Evolutionary conservation across 1,284 basidiomycete genomes (phyloP), one percentile per base, ranked within the genome.

Genomic region (Leccinum pseudoinsigne): DNA sequence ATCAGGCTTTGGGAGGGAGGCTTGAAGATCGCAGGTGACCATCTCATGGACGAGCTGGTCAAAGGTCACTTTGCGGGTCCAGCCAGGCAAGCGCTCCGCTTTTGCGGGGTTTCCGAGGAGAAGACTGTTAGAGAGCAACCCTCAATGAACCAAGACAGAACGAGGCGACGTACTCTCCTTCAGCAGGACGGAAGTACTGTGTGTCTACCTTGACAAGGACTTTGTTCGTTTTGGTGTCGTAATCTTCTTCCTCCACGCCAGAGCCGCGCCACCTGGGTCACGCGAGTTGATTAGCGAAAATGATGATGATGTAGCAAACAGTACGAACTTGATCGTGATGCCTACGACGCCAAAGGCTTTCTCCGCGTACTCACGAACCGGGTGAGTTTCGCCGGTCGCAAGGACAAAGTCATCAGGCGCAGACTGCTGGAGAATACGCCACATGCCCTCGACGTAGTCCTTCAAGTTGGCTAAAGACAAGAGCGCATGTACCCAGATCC

Each of bases 381-480:
- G 87, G 76, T 97, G 95, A 31, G 93, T 96, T 80, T 96, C 93
- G 38, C 93, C 93, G 1, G 93, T 96, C 0, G 94, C 94, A 53
- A 97, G 89, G 42, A 97, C 94, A 72, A 92, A 97, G 78, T 97
- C 94, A 21, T 93, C 87, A 1, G 94, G 81, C 28, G 69, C 68
- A 8, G 86, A 82, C 75, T 95, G 94, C 76, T 97, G 94, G 31
- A 97, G 85, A 86, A 97, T 95, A 71, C 85, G 83, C 94, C 94
- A 97, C 95, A 97, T 96, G 53, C 94, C 94, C 78, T 95, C 94
- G 11, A 94, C 89, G 71, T 94, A 95, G 74, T 95, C 93, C 67
- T 86, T 86, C 26, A 28, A 28, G 26, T 28, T 28, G 58, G 92
- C 92, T 92, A 65, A 28, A 56, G 55, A 28, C 57, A n/a, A 14